phyloP scores from a whole-genome alignment of 2,329 filamentous ascomycete species.

The Hymenoscyphus occultus region DNA sequence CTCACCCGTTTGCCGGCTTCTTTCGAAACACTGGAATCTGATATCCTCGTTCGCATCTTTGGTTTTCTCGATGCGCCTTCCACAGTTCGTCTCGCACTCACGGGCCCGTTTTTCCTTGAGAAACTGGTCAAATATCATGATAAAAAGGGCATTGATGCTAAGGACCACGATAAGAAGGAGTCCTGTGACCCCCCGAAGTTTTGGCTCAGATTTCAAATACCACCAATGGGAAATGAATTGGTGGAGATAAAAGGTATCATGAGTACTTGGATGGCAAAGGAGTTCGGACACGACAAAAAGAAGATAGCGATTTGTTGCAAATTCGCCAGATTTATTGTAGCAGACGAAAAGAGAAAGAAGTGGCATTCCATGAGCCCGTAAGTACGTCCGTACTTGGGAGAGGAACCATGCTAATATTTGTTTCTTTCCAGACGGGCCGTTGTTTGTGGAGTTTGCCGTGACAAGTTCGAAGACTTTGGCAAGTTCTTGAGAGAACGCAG shows the following conservation, averaged over 20 bases:
- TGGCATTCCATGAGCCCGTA: background rate
- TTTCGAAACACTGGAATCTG: background rate
- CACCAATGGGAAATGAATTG: background rate
- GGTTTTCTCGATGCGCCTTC: background rate
- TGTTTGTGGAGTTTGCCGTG: background rate
- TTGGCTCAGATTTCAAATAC: background rate
- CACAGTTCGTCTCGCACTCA: background rate
- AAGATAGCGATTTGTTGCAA: background rate
- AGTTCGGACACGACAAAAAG: background rate
- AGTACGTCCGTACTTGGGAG: background rate
- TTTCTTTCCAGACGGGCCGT: background rate
- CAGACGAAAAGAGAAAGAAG: background rate
- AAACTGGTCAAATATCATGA: background rate
- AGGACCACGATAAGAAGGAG: background rate
- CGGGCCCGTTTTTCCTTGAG: background rate
- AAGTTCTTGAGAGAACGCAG: background rate
- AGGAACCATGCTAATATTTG: background rate
- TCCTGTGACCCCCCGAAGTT: background rate
- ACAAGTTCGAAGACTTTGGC: background rate
- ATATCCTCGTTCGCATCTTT: background rate
- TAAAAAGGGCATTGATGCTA: background rate
- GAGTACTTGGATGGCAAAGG: background rate
- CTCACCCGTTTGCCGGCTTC: background rate
- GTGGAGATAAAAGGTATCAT: background rate
- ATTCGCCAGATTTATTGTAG: background rate